Evolutionary conservation across 2,329 filamentous ascomycete genomes (phyloP).

Genomic region (Conoideocrella luteorostrata): DNA sequence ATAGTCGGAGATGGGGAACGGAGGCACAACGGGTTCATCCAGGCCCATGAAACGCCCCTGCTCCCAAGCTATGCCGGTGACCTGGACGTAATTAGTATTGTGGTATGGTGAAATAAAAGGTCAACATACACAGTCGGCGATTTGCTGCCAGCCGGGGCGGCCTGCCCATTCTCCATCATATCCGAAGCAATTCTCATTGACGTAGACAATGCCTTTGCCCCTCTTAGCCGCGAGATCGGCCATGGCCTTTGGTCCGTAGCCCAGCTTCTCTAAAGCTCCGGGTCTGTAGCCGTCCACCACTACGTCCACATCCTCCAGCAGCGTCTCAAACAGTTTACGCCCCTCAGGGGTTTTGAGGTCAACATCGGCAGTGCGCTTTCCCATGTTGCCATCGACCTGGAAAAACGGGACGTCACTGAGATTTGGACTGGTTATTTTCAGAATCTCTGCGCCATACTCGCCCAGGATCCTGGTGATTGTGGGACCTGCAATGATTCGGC

Average conservation of each 20-base stretch:
- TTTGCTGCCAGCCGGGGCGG: conserved; percentile 66
- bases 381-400: conserved; percentile 66
- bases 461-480: conserved; percentile 63
- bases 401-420: conserved; percentile 68
- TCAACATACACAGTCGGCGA: conserved; percentile 51
- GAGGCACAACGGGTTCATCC: conserved; percentile 58
- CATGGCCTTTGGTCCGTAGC: conserved; percentile 54
- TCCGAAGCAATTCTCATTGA: conserved; percentile 68
- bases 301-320: conserved; percentile 58
- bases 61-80: conserved; percentile 51
- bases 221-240: conserved; percentile 45
- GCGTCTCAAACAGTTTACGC: conserved; percentile 47
- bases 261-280: conserved; percentile 55
- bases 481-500: conserved; percentile 71
- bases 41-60: conserved; percentile 57
- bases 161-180: conserved; percentile 52
- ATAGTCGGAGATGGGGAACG: conserved; percentile 59
- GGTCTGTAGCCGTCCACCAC: conserved; percentile 64
- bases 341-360: conserved; percentile 53
- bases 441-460: conserved; percentile 69
- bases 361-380: conserved; percentile 60
- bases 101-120: conserved; percentile 8
- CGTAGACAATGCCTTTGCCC: conserved; percentile 59
- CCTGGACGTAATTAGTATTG: conserved; percentile 26
- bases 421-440: conserved; percentile 62